A percentile compares a stretch with the other conserved stretches of the same genome.
These are phyloP conservation scores for Aspergillus sp. DNA, from an alignment of 2,329 filamentous ascomycete genomes.

Conservation along the genomic window DNA sequence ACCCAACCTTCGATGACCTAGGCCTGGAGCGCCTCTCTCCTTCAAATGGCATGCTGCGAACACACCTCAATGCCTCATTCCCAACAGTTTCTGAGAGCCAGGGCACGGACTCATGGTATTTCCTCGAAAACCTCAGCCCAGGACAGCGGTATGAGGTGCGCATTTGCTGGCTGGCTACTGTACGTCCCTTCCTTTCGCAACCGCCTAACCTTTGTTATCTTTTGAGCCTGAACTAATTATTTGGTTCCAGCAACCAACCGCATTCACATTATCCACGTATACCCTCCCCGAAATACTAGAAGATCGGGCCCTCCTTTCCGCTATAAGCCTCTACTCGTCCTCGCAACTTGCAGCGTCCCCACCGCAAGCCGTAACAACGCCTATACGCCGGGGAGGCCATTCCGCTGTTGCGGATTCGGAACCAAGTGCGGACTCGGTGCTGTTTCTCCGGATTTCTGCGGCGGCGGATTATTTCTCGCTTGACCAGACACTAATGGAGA, in stretches of 20 bases:
- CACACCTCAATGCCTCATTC: conserved; percentile 67
- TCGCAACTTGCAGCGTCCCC: conserved; percentile 43
- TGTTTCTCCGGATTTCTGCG: conserved; percentile 73
- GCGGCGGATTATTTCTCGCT: conserved; percentile 83
- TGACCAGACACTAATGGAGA: conserved; percentile 70
- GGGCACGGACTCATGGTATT: conserved; percentile 73
- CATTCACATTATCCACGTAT: conserved; percentile 69
- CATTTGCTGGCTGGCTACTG: conserved; percentile 89
- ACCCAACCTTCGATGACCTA: conserved; percentile 60
- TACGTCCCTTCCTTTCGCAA: conserved; percentile 48
- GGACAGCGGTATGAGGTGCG: conserved; percentile 85
- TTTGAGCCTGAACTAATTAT: background rate
- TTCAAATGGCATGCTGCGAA: conserved; percentile 56
- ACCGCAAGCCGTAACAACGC: conserved; percentile 12
- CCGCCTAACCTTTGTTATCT: background rate
- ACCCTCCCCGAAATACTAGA: conserved; percentile 62
- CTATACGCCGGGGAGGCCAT: background rate
- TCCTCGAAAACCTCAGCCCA: conserved; percentile 68
- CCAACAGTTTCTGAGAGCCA: conserved; percentile 52
- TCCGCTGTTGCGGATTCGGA: conserved; percentile 15
- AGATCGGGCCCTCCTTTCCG: conserved; percentile 62
- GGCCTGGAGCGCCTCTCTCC: conserved; percentile 66
- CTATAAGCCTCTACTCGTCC: conserved; percentile 63
- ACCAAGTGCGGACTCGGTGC: conserved; percentile 48
- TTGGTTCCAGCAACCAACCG: conserved; percentile 72